phyloP scores from a whole-genome alignment of 2,329 filamentous ascomycete genomes.

The Paraphaeosphaeria sporulosa region DNA sequence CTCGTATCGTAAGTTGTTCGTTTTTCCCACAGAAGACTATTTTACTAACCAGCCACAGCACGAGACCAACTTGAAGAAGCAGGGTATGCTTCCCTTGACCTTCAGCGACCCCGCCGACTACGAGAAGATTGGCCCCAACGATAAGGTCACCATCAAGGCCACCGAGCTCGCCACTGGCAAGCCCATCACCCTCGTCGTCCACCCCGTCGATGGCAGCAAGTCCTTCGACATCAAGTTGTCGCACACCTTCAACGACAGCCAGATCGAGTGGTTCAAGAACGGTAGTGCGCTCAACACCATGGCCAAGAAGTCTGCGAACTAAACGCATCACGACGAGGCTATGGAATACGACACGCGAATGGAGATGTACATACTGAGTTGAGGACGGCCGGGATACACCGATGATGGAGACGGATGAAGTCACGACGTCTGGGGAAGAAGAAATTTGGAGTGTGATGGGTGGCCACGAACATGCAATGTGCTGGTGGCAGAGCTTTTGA shows the following conservation, averaged over 20 bases:
- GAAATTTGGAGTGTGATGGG: conserved; percentile 27
- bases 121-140: conserved; percentile 92
- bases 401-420: conserved; percentile 25
- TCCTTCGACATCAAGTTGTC: conserved; percentile 82
- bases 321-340: conserved; percentile 21
- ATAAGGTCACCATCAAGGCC: conserved; percentile 88
- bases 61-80: conserved; percentile 99
- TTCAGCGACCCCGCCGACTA: conserved; percentile 96
- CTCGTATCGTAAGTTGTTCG: conserved; percentile 76
- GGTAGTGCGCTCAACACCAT: conserved; percentile 98
- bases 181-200: conserved; percentile 89
- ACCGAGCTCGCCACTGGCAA: conserved; percentile 92
- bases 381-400: conserved; percentile 29
- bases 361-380: conserved; percentile 44
- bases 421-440: conserved; percentile 28
- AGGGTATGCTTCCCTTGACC: conserved; percentile 98
- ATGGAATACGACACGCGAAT: conserved; percentile 22
- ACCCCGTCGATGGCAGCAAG: conserved; percentile 82
- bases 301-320: conserved; percentile 70
- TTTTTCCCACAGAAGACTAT: not conserved
- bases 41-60: conserved; percentile 59
- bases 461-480: conserved; percentile 26
- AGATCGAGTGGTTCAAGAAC: conserved; percentile 99
- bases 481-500: conserved; percentile 32
- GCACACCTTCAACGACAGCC: conserved; percentile 98